A percentile compares a stretch with the other conserved stretches of the same genome.
phyloP scores from a whole-genome alignment of 148 eudicot species.

The Gaultheria prostrata region DNA sequence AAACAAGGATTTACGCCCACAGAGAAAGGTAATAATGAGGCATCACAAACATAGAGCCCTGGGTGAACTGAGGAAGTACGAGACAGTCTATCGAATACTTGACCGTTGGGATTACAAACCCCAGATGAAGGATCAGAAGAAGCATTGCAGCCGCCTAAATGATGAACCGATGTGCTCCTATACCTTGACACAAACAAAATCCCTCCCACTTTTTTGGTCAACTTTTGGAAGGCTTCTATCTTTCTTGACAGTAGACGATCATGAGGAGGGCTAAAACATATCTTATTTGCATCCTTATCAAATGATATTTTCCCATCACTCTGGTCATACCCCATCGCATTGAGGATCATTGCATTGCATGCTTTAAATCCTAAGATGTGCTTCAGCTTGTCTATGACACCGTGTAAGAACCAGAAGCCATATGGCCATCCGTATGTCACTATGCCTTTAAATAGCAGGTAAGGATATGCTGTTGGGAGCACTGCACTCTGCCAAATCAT shows the following conservation, averaged over 20 bases:
- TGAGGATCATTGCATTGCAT: slow-evolving; percentile 33
- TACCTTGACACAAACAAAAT: slow-evolving; percentile 30
- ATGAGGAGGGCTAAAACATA: slow-evolving; percentile 26
- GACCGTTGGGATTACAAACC: slow-evolving; percentile 35
- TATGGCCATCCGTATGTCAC: slow-evolving; percentile 32
- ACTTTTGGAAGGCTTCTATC: slow-evolving; percentile 30
- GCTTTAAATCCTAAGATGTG: slow-evolving; percentile 6
- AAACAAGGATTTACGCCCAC: slow-evolving; percentile 34
- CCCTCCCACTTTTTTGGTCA: slow-evolving; percentile 35
- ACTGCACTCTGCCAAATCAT: slow-evolving; percentile 33
- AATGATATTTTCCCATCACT: slow-evolving; percentile 31
- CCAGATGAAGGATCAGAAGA: slow-evolving; percentile 30
- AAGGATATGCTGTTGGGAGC: slow-evolving; percentile 30
- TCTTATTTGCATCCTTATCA: slow-evolving; percentile 20
- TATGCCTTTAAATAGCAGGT: slow-evolving; percentile 31
- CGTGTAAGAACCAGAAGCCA: slow-evolving; percentile 23
- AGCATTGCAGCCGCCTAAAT: slow-evolving; percentile 40
- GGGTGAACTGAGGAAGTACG: slow-evolving; percentile 13
- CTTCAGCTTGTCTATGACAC: slow-evolving; percentile 26
- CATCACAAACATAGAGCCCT: slow-evolving; percentile 40
- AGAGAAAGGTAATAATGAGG: slow-evolving; percentile 39
- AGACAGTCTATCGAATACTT: slow-evolving; percentile 28
- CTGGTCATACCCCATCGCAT: slow-evolving; percentile 39
- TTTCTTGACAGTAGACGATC: slow-evolving; percentile 30
- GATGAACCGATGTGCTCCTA: slow-evolving; percentile 40